Conservation (phyloP, 192 early-diverging fungal genomes). For the Backusella tarrabulga region DNA sequence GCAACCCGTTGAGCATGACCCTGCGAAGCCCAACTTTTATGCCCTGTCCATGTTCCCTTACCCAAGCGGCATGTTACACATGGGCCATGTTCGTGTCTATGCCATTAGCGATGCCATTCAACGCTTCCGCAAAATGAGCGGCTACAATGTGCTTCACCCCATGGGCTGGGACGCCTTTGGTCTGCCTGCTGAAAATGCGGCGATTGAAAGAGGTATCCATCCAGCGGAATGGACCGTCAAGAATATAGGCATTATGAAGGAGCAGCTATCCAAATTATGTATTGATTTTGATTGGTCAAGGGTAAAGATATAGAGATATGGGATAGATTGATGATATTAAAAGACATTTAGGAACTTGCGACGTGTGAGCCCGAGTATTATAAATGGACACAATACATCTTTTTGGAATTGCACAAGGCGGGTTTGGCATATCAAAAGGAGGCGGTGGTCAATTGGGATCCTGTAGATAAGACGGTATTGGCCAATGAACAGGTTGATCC, state of each 20-base stretch:
- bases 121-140: slow-evolving; percentile 74
- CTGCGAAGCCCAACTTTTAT: slow-evolving; percentile 63
- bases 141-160: slow-evolving; percentile 76
- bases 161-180: slow-evolving; percentile 99
- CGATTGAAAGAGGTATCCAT: slow-evolving; percentile 76
- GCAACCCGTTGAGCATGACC: not conserved
- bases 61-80: slow-evolving; percentile 88
- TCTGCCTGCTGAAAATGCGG: slow-evolving; percentile 97
- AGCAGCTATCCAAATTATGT: slow-evolving; percentile 70
- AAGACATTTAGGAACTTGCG: slow-evolving; percentile 60
- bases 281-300: slow-evolving; percentile 90
- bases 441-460: slow-evolving; percentile 96
- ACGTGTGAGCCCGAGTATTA: slow-evolving; percentile 91
- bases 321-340: too few species aligned
- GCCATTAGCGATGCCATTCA: slow-evolving; percentile 87
- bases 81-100: slow-evolving; percentile 98
- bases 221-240: slow-evolving; percentile 79
- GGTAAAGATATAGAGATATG: slow-evolving; percentile 36
- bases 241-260: slow-evolving; percentile 86
- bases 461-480: slow-evolving; percentile 90
- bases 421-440: slow-evolving; percentile 88
- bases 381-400: slow-evolving; percentile 92
- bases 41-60: slow-evolving; percentile 96
- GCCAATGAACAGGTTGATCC: slow-evolving; percentile 95
- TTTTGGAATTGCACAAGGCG: slow-evolving; percentile 72